Conservation (phyloP, 768 basidiomycete species). For the Pleurotus sapidus region DNA sequence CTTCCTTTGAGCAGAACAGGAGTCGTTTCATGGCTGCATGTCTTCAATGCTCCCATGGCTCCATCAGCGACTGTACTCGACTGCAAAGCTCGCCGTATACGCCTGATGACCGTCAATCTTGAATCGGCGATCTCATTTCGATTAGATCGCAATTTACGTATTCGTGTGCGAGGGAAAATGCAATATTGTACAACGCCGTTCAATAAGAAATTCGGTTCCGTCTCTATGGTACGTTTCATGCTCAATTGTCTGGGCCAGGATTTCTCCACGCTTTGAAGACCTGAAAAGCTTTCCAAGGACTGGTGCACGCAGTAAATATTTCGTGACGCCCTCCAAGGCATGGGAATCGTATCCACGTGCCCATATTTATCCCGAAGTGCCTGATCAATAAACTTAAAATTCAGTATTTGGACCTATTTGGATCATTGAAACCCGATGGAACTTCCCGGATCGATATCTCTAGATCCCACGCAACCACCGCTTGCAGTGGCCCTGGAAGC, state of each 20-base stretch:
- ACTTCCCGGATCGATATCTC: conserved; percentile 7
- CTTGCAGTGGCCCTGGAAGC: conserved; percentile 1
- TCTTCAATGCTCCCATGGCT: neutral
- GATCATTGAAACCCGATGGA: conserved; percentile 6
- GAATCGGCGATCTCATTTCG: conserved; percentile 9
- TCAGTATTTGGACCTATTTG: neutral
- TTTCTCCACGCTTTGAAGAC: neutral
- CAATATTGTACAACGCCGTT: neutral
- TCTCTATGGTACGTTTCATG: neutral
- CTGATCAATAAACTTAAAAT: conserved; percentile 1
- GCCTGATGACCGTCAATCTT: neutral
- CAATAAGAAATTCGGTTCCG: conserved; percentile 4
- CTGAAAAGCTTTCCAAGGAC: neutral
- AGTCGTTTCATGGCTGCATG: conserved; percentile 1
- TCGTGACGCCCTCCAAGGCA: neutral
- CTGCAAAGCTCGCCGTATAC: neutral
- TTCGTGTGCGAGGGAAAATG: neutral
- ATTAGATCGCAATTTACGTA: conserved; percentile 5
- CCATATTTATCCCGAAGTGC: conserved; percentile 1
- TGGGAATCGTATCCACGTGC: neutral
- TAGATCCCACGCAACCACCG: conserved; percentile 6
- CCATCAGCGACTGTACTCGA: neutral
- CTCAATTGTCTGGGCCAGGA: neutral
- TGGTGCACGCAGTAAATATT: neutral
- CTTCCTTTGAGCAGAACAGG: neutral